Evolutionary conservation across 768 basidiomycete species (phyloP), one percentile per base, ranked within the genome.

Genomic region (Macrolepiota dolichaula): DNA sequence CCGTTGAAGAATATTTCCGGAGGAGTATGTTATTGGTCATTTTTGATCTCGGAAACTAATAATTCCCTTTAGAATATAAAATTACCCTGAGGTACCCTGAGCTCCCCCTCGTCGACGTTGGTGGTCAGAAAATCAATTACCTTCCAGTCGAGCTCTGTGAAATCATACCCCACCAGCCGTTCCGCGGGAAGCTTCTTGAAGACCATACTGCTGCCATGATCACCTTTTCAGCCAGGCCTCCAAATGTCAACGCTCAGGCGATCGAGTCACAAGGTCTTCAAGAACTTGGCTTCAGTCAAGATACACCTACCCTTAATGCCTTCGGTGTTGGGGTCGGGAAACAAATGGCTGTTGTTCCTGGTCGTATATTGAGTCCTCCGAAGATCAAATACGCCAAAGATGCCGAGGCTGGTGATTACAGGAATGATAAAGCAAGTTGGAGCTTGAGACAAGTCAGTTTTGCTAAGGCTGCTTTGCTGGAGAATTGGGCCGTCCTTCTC

Each of bases 121-220:
- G 85, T 5, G 79, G 79, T 11, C 69, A 73, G 62, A 82, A 79
- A 64, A 37, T 71, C 46, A 76, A 80, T 69, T 75, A 75, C 24
- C 77, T 93, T 2, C 92, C 92, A 0, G 76, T 88, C 0, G 92
- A 94, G 71, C 42, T 93, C 0, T 93, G 92, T 77, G 78, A 82
- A 46, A 91, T 94, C 27, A 68, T 81, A 0, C 81, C 85, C 0
- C 84, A 86, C 51, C 89, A 89, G 69, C 78, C 89, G 0, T 92
- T 84, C 76, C 78, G 79, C 22, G 91, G 90, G 10, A 87, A 83
- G 65, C 80, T 94, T 1, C 80, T 81, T 3, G 86, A 85, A 15
- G 81, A 82, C 2, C 87, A 91, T 64, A 92, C 91, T 0, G 81
- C 88, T 1, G 69, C 72, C 9, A 93, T 94, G 92, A 89, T 94